A percentile compares a stretch with the other conserved stretches of the same genome.
phyloP scores from a whole-genome alignment of 208 protist species.

The Leishmania tarentolae region DNA sequence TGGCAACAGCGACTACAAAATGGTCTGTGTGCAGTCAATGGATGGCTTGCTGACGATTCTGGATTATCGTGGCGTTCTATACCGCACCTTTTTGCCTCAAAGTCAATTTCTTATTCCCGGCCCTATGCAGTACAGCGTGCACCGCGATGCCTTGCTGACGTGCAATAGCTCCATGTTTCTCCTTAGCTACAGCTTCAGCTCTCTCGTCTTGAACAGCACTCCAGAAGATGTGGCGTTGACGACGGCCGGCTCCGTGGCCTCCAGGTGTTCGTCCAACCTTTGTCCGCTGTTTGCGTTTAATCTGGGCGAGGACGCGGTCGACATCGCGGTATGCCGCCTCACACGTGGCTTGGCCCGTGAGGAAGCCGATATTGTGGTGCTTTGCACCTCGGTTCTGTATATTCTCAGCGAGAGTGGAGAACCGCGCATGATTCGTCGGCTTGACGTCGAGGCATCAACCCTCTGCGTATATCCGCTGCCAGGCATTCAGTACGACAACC shows the following conservation, averaged over 20 bases:
- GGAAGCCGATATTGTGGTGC: conserved; percentile 77
- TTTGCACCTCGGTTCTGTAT: conserved; percentile 81
- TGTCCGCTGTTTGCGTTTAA: conserved; percentile 73
- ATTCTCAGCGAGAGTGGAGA: conserved; percentile 61
- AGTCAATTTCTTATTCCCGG: conserved; percentile 85
- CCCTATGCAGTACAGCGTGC: conserved; percentile 59
- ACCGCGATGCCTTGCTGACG: conserved; percentile 71
- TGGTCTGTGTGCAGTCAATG: conserved; percentile 93
- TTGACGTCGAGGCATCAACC: conserved; percentile 76
- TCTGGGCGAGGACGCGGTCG: conserved; percentile 87
- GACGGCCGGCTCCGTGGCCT: not conserved
- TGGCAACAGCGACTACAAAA: conserved; percentile 67
- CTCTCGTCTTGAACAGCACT: conserved; percentile 43
- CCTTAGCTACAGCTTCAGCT: conserved; percentile 79
- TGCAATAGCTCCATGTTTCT: conserved; percentile 83
- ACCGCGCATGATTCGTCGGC: conserved; percentile 46
- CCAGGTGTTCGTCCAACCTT: conserved; percentile 14
- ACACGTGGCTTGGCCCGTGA: conserved; percentile 38
- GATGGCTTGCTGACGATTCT: conserved; percentile 87
- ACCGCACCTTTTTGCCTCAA: conserved; percentile 66
- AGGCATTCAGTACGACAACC: conserved; percentile 54
- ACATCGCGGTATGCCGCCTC: conserved; percentile 67
- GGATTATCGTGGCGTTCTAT: conserved; percentile 83
- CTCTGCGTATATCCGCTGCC: conserved; percentile 68
- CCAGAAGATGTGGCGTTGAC: conserved; percentile 11